These are phyloP conservation scores for Serendipita vermifera DNA, from an alignment of 768 basidiomycete genomes.

Conservation along the genomic window DNA sequence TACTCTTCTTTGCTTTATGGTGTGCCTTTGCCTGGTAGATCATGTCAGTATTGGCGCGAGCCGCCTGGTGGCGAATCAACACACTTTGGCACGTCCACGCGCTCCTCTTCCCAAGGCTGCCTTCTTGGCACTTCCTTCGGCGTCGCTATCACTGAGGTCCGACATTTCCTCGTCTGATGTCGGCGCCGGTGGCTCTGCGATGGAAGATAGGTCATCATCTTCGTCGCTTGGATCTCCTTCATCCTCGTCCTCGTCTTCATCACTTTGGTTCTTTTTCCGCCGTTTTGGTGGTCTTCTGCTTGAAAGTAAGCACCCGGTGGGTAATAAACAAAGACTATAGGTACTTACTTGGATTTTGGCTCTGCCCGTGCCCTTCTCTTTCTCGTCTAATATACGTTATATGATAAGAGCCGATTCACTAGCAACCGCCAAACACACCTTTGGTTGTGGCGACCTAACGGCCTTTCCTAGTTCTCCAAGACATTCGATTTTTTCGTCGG, in stretches of 20 bases:
- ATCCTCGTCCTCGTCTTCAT: constrained; percentile 16
- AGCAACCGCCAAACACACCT: neutral
- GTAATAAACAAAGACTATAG: constrained; percentile 14
- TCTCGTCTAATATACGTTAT: neutral
- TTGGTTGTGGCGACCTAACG: constrained; percentile 9
- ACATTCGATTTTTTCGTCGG: constrained; percentile 46
- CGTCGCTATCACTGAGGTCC: constrained; percentile 9
- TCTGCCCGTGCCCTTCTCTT: neutral
- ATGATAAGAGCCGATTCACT: neutral
- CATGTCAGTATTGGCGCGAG: neutral
- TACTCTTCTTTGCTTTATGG: neutral
- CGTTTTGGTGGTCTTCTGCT: constrained; percentile 20
- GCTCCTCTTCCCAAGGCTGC: constrained; percentile 23
- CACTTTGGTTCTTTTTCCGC: constrained; percentile 19
- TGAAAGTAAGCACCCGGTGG: constrained; percentile 21
- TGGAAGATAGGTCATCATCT: neutral
- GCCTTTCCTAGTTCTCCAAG: constrained; percentile 31
- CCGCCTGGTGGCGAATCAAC: neutral
- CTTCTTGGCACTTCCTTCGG: neutral
- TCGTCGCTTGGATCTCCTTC: constrained; percentile 13
- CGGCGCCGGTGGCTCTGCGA: neutral
- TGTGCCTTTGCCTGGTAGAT: neutral
- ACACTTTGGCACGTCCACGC: constrained; percentile 25
- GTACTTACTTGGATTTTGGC: neutral
- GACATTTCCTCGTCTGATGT: constrained; percentile 1